A percentile compares a stretch with the other conserved stretches of the same genome.
phyloP scores from a whole-genome alignment of 2,329 filamentous ascomycete genomes.

The Alternaria triticina region DNA sequence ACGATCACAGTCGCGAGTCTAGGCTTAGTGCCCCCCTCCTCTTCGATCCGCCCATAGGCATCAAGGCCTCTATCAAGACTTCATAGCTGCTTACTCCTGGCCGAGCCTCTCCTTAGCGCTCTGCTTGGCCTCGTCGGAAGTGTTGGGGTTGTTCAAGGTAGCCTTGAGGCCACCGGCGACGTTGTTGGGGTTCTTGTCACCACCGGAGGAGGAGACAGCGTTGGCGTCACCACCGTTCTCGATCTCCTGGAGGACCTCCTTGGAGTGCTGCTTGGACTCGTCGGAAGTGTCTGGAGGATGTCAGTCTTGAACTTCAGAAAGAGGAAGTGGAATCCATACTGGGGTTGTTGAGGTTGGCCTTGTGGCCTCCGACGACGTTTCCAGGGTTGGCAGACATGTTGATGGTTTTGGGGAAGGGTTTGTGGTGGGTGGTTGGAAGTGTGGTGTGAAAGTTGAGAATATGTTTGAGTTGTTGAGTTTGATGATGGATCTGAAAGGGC shows the following conservation, averaged over 20 bases:
- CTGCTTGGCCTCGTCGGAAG: constrained; percentile 63
- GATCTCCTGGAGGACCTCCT: constrained; percentile 59
- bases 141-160: constrained; percentile 63
- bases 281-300: constrained; percentile 55
- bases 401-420: background rate
- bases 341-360: constrained; percentile 65
- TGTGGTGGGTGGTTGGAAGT: background rate
- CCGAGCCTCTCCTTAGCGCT: constrained; percentile 61
- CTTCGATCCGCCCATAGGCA: background rate
- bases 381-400: constrained; percentile 56
- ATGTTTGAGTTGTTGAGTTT: background rate
- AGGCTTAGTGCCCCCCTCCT: background rate
- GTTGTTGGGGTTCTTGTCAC: constrained; percentile 62
- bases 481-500: background rate
- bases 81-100: constrained; percentile 22
- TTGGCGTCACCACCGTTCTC: constrained; percentile 53
- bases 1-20: background rate
- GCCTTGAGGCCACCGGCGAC: constrained; percentile 50
- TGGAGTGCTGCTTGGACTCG: constrained; percentile 63
- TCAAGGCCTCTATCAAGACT: background rate
- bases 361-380: constrained; percentile 64
- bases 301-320: background rate
- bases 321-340: constrained; percentile 32
- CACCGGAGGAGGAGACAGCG: constrained; percentile 3
- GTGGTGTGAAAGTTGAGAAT: background rate